Conservation (phyloP, 768 basidiomycete species). For the Suillus plorans region DNA sequence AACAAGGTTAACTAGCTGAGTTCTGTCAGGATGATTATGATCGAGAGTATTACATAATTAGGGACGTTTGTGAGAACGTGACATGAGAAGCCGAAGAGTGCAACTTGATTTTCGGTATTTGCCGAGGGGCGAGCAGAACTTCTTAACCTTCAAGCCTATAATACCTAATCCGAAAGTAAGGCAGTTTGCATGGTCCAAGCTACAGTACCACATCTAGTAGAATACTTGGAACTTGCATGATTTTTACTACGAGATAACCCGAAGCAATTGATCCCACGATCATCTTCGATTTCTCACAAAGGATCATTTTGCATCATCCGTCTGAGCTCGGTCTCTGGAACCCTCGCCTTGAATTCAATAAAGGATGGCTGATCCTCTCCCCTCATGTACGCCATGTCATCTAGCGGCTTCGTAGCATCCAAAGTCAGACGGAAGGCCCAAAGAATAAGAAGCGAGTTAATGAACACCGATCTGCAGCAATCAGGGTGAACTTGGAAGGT, state of each 20-base stretch:
- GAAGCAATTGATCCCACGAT: not conserved
- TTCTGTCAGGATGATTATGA: no score
- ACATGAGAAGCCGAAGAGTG: no score
- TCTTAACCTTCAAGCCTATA: no score
- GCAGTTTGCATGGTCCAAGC: not conserved
- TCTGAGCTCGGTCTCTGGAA: not conserved
- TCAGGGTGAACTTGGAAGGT: not conserved
- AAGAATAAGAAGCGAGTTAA: no score
- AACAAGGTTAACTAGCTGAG: no score
- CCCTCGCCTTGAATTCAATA: not conserved
- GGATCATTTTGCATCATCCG: not conserved
- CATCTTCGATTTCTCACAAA: not conserved
- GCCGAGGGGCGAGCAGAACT: no score
- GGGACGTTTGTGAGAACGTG: no score
- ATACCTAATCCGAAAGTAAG: not conserved
- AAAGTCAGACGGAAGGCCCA: no score
- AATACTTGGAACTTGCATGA: not conserved
- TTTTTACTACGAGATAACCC: not conserved
- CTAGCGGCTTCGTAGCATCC: no score
- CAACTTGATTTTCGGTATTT: no score
- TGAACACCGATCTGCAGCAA: not conserved
- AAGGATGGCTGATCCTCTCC: not conserved
- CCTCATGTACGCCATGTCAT: not conserved
- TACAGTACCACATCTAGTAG: not conserved
- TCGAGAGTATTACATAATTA: no score